These are phyloP conservation scores for Penicillium goetzii DNA, from an alignment of 495 filamentous ascomycete species.

Conservation along the genomic window DNA sequence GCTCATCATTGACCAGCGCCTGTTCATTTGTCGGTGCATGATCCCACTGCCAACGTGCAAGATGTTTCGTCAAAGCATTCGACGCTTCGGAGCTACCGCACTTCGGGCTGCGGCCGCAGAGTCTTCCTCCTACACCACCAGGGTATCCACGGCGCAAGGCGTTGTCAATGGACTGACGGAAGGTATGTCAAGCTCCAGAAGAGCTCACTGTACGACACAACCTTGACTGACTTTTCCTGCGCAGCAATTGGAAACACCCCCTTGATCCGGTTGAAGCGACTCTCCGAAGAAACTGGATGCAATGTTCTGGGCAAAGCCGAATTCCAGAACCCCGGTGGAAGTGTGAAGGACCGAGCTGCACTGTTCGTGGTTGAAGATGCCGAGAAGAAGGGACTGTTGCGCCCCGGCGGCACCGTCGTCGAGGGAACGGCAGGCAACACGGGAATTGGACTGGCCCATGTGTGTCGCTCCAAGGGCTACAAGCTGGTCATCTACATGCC, in stretches of 20 bases:
- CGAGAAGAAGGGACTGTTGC: constrained; percentile 80
- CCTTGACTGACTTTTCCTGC: constrained; percentile 13
- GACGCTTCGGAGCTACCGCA: constrained; percentile 60
- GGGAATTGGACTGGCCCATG: constrained; percentile 95
- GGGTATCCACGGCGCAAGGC: constrained; percentile 82
- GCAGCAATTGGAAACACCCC: constrained; percentile 96
- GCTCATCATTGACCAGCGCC: not conserved
- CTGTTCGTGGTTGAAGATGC: constrained; percentile 93
- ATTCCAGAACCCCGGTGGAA: constrained; percentile 97
- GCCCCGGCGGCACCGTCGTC: constrained; percentile 88
- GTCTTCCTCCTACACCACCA: constrained; percentile 62
- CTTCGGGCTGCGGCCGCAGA: constrained; percentile 54
- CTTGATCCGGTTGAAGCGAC: constrained; percentile 81
- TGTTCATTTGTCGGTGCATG: not conserved
- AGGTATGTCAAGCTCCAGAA: constrained; percentile 58
- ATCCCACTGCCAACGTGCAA: constrained; percentile 23
- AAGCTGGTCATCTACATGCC: constrained; percentile 99
- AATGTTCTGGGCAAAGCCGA: constrained; percentile 95
- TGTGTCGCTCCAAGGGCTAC: constrained; percentile 92
- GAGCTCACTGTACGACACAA: constrained; percentile 4
- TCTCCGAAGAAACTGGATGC: constrained; percentile 92
- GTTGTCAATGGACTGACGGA: constrained; percentile 80
- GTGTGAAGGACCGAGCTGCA: constrained; percentile 94
- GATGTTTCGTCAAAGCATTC: constrained; percentile 62
- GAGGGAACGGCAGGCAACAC: constrained; percentile 98